A percentile compares a stretch with the other conserved stretches of the same genome.
Conservation (phyloP, 2,329 filamentous ascomycete species). For the Claviceps maximensis region DNA sequence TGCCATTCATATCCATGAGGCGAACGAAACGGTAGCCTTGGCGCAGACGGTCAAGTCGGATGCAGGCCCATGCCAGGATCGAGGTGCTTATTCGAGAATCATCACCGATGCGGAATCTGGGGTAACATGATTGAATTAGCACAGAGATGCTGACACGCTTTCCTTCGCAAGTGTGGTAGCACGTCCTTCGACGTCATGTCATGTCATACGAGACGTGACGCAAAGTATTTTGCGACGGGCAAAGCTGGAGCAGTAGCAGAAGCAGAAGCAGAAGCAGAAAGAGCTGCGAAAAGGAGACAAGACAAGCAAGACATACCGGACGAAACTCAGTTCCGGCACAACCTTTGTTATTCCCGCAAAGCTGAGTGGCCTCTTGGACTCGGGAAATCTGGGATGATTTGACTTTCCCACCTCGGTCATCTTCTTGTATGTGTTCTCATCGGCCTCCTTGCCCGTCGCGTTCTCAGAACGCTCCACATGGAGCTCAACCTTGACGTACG, state of each 20-base stretch:
- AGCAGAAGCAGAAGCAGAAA: background rate
- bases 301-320: conserved; percentile 42
- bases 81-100: conserved; percentile 25
- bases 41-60: conserved; percentile 44
- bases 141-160: conserved; percentile 1
- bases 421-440: conserved; percentile 45
- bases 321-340: conserved; percentile 57
- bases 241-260: background rate
- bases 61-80: conserved; percentile 42
- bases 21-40: conserved; percentile 41
- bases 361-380: conserved; percentile 35
- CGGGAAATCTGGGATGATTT: conserved; percentile 50
- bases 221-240: background rate
- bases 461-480: conserved; percentile 53
- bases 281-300: background rate
- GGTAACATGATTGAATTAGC: conserved; percentile 8
- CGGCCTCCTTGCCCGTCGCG: conserved; percentile 18
- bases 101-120: conserved; percentile 42
- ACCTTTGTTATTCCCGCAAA: conserved; percentile 47
- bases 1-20: conserved; percentile 33
- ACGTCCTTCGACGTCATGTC: background rate
- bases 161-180: background rate
- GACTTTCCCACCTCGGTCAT: conserved; percentile 42
- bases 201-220: background rate
- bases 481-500: conserved; percentile 66